Evolutionary conservation across 495 filamentous ascomycete species (phyloP), one percentile per base, ranked within the genome.

Genomic region (Delitschia confertaspora): DNA sequence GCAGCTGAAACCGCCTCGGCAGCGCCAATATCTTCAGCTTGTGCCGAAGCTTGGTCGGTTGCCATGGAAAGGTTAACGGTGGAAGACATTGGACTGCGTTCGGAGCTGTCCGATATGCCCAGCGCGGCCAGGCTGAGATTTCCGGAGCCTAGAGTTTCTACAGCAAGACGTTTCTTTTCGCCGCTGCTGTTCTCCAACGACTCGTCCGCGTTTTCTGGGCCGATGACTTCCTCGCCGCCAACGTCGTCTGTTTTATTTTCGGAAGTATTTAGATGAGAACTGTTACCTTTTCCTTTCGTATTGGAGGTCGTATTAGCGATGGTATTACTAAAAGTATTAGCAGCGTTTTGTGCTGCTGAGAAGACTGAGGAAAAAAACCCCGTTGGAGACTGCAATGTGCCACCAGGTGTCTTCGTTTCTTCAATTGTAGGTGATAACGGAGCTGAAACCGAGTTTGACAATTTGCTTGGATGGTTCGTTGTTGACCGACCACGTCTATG

Each of bases 301-400:
- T 57, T 57, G 9, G 70, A 51, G 25, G 65, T 69, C 2, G 72
- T 74, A 48, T 85, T 87, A 8, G 76, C 60, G 20, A 96, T 84
- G 34, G 73, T 88, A 56, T 76, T 95, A 51, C 75, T 88, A 3
- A 99, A 56, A 2, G 78, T 79, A 51, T 75, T 87, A n/a, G 91
- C 89, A 27, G 93, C 89, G 65, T 84, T 96, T 58, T 96, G 91
- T 11, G 89, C 88, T 21, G 80, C 89, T 22, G 86, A 87, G 54
- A 98, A 85, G 58, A 96, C 82, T 11, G 80, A 84, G 5, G 85
- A 89, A 62, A 98, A 98, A 62, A 98, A 98, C 0, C 88, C 85
- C 32, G 69, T 70, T 31, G 57, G 54, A 39, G 62, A 68, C 45
- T 77, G 71, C 8, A 71, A 43, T 38, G 59, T 51, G 61, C 72